These are phyloP conservation scores for Scheffersomyces segobiensis DNA, from an alignment of 1,139 yeast genomes.

Conservation along the genomic window DNA sequence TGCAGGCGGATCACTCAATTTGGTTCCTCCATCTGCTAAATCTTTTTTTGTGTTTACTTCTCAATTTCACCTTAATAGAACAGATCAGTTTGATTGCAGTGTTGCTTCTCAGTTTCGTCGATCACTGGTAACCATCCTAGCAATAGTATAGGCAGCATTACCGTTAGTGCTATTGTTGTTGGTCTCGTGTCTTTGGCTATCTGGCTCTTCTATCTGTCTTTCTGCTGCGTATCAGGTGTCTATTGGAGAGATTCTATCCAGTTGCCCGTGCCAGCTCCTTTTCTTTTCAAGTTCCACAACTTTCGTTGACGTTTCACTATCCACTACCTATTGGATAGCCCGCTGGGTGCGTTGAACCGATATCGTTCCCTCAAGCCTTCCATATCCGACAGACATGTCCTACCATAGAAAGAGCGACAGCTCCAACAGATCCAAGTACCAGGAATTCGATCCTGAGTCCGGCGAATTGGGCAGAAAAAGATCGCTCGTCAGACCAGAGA, in stretches of 20 bases:
- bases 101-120: not conserved
- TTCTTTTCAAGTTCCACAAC: not conserved
- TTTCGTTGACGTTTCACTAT: not conserved
- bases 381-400: constrained; percentile 7
- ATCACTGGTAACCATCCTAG: not conserved
- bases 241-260: not conserved
- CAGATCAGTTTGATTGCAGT: not conserved
- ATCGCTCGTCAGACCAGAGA: constrained; percentile 79
- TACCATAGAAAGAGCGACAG: constrained; percentile 16
- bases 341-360: not conserved
- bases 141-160: not conserved
- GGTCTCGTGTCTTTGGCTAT: not conserved
- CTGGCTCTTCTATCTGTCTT: not conserved
- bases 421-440: constrained; percentile 27
- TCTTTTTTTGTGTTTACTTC: not conserved
- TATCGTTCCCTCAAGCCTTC: not conserved
- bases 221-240: not conserved
- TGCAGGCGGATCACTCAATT: not conserved
- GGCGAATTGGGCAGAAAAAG: constrained; percentile 55
- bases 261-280: not conserved
- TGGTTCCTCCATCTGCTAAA: not conserved
- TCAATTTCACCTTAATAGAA: too few species aligned
- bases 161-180: not conserved
- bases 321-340: not conserved
- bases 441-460: constrained; percentile 50